phyloP scores from a whole-genome alignment of 1,139 yeast genomes.

The Geotrichum klebahnii region DNA sequence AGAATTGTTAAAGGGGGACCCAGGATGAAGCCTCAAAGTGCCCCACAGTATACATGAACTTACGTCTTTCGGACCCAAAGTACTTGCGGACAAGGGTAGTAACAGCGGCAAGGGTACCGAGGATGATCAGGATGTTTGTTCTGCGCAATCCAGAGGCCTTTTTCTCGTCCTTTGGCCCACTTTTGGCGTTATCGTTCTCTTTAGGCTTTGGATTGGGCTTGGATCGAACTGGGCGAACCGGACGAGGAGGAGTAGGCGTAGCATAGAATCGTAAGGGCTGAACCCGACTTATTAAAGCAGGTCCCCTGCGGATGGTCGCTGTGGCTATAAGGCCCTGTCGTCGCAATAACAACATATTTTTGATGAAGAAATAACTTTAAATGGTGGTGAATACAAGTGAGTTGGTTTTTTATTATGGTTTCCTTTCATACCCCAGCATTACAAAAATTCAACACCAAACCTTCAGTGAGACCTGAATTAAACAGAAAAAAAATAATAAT shows the following conservation, averaged over 20 bases:
- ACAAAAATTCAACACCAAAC: no score
- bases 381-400: no score
- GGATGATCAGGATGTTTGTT: constrained; percentile 15
- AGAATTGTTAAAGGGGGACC: neutral
- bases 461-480: neutral
- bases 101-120: constrained; percentile 18
- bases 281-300: neutral
- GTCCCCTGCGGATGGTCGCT: neutral
- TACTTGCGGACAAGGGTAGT: constrained; percentile 16
- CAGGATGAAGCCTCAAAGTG: neutral
- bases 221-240: constrained; percentile 7
- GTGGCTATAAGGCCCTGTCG: neutral
- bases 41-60: constrained; percentile 9
- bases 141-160: constrained; percentile 1
- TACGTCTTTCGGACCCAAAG: constrained; percentile 15
- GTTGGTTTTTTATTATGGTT: no score
- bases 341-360: neutral
- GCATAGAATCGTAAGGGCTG: constrained; percentile 1
- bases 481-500: no score
- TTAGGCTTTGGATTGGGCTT: neutral
- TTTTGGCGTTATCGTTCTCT: neutral
- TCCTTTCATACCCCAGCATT: no score
- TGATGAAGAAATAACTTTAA: no score
- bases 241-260: constrained; percentile 1
- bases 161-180: neutral